Evolutionary conservation across 2,329 filamentous ascomycete genomes (phyloP), one percentile per base, ranked within the genome.

Genomic region (Colletotrichum eleusines): DNA sequence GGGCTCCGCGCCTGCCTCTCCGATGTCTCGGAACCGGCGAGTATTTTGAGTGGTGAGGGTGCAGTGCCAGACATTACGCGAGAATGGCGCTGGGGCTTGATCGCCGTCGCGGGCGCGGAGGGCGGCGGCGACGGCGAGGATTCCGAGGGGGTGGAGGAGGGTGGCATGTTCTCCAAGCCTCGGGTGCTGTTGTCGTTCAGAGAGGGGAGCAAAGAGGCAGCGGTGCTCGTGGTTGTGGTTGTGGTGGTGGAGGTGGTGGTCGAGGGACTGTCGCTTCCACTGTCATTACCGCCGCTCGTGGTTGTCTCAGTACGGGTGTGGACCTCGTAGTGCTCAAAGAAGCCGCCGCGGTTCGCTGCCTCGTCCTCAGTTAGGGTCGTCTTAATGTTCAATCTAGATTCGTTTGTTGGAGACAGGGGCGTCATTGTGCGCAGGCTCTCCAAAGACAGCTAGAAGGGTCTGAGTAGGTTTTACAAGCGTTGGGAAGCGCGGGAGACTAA

Each of bases 31-130:
- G 69, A 60, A 46, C 80, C 80, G 40, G 82, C 77, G 44, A 90
- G 81, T 59, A 90, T 87, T 80, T 87, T 88, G 44, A 90, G 81
- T 48, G 88, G 88, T 61, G 88, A 88, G 40, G 89, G 84, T 74
- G 87, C 87, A 68, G 80, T 84, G 66, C 88, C 87, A 42, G 88
- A 88, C 63, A 89, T 80, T 73, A 90, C 85, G 72, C 88, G 85
- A 28, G 87, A 88, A 71, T 86, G 84, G 58, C 86, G 84, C 73
- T 80, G 77, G 40, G 65, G 65, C 53, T 71, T 71, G 31, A 68
- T 53, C 9, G 65, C 64, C 64, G 58, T 63, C 42, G 58, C 58
- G 33, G 63, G 68, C 57, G 64, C 68, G 12, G 68, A 71, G 35
- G 64, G 57, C 51, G 69, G 67, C 63, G 67, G 53, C 69, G 68